Conservation (phyloP, 177 flowering plant genomes). For the Vitis hybrid region DNA sequence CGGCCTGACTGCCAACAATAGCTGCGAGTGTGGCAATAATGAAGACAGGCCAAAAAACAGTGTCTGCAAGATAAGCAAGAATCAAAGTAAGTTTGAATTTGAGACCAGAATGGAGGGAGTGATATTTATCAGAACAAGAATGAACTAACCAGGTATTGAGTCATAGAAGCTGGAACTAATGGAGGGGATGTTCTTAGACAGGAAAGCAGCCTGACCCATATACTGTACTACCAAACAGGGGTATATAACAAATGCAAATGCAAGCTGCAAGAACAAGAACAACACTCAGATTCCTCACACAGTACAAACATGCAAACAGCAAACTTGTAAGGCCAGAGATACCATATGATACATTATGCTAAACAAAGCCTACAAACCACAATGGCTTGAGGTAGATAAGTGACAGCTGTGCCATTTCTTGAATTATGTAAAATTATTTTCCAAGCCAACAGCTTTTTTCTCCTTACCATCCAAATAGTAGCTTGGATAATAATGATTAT, state of each 20-base stretch:
- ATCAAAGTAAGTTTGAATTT: not conserved
- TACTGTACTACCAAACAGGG: constrained; percentile 84
- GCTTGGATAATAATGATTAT: not conserved
- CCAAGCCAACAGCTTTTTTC: no score
- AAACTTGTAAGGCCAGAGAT: not conserved
- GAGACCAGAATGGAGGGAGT: not conserved
- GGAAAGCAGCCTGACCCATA: constrained; percentile 92
- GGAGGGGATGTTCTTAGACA: constrained; percentile 49
- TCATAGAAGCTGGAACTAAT: constrained; percentile 55
- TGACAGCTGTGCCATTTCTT: not conserved
- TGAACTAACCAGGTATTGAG: constrained; percentile 70
- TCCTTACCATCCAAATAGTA: not conserved
- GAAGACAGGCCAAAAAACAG: constrained; percentile 78
- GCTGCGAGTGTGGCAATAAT: constrained; percentile 74
- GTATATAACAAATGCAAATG: constrained; percentile 61
- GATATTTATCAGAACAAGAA: not conserved
- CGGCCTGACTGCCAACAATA: constrained; percentile 82
- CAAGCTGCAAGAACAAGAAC: constrained; percentile 50
- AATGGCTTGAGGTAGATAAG: not conserved
- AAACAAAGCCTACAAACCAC: not conserved
- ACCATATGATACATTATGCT: not conserved
- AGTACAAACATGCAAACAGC: not conserved
- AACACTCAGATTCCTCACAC: not conserved
- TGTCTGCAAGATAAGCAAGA: constrained; percentile 32
- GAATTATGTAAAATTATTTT: not conserved